Evolutionary conservation across 2,329 filamentous ascomycete genomes (phyloP).

Genomic region (Trichoderma arundinaceum): DNA sequence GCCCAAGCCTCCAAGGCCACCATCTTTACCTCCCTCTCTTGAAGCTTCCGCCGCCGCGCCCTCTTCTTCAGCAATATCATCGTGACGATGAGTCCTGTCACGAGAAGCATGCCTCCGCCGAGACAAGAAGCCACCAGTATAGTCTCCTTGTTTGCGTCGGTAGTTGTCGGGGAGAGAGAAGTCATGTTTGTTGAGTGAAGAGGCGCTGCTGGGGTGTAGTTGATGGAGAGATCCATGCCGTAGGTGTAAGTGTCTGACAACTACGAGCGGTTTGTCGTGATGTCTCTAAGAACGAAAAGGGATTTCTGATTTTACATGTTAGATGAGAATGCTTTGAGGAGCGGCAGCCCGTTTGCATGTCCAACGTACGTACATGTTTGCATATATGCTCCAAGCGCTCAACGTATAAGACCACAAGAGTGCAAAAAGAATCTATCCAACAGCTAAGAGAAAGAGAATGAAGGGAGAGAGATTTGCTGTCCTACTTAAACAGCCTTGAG

Average conservation of each 20-base stretch:
- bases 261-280: background rate
- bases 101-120: slow-evolving; percentile 10
- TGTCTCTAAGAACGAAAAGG: background rate
- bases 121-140: slow-evolving; percentile 17
- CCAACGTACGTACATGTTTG: background rate
- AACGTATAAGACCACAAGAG: background rate
- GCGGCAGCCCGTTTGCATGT: background rate
- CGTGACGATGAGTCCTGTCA: background rate
- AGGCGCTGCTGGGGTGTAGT: background rate
- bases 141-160: slow-evolving; percentile 12
- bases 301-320: background rate
- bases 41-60: background rate
- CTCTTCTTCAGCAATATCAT: slow-evolving; percentile 13
- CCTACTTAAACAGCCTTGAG: background rate
- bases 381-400: background rate
- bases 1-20: slow-evolving; percentile 17
- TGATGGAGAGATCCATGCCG: background rate
- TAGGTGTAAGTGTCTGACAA: background rate
- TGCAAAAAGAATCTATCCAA: background rate
- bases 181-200: background rate
- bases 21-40: slow-evolving; percentile 1
- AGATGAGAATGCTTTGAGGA: background rate
- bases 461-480: background rate
- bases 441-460: background rate
- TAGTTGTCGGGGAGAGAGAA: background rate